Conservation (phyloP, 345 rosid genomes). For the Mallotus nudiflorus region DNA sequence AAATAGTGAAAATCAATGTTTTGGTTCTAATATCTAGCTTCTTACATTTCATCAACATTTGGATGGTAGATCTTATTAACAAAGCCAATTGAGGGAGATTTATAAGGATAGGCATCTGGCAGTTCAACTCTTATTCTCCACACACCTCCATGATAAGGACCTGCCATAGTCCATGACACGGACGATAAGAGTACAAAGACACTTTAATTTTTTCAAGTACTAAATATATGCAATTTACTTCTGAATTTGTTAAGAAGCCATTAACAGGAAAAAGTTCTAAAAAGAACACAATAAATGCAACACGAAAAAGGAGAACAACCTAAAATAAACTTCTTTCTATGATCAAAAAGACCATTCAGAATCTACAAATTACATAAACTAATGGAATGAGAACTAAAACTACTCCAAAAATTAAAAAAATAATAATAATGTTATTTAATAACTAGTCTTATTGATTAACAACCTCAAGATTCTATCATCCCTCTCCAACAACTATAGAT, state of each 20-base stretch:
- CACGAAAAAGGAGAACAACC: neutral
- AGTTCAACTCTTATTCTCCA: constrained; percentile 98
- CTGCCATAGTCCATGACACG: constrained; percentile 42
- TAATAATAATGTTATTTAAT: neutral
- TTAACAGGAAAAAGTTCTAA: neutral
- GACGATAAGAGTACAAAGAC: neutral
- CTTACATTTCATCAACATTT: constrained; percentile 73
- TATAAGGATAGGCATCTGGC: constrained; percentile 82
- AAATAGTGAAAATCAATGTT: neutral
- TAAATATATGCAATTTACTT: neutral
- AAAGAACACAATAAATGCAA: neutral
- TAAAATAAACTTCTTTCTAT: neutral
- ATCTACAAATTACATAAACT: neutral
- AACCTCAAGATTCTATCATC: neutral
- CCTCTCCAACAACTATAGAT: neutral
- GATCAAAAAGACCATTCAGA: neutral
- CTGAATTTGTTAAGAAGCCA: neutral
- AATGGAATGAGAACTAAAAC: neutral
- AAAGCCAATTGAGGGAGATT: constrained; percentile 61
- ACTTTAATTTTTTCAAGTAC: neutral
- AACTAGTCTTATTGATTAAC: neutral
- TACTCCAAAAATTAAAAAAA: neutral
- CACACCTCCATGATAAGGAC: constrained; percentile 88
- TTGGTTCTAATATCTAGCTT: neutral
- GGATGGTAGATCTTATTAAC: constrained; percentile 86